Conservation (phyloP, 495 filamentous ascomycete genomes). For the Xylaria acuta region DNA sequence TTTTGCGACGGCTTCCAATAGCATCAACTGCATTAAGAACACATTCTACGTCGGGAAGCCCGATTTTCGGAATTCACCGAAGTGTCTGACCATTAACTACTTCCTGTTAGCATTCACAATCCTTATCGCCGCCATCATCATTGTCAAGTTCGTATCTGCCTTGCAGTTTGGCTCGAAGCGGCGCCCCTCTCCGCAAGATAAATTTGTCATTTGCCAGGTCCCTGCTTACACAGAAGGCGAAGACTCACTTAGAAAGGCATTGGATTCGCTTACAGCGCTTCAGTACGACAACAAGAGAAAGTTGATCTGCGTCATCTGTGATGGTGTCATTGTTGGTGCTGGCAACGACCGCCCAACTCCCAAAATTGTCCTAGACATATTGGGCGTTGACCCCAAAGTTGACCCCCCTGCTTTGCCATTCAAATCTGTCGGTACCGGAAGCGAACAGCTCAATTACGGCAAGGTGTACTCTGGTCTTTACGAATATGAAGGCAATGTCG, state of each 20-base stretch:
- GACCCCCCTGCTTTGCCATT: slow-evolving; percentile 93
- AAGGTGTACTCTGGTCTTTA: slow-evolving; percentile 99
- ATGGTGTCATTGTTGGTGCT: slow-evolving; percentile 94
- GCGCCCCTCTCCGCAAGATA: slow-evolving; percentile 89
- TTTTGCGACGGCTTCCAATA: slow-evolving; percentile 56
- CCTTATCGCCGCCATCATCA: slow-evolving; percentile 78
- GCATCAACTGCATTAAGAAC: slow-evolving; percentile 79
- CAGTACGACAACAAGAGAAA: slow-evolving; percentile 98
- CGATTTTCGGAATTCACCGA: slow-evolving; percentile 79
- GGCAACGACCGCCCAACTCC: slow-evolving; percentile 97
- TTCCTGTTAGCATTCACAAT: slow-evolving; percentile 86
- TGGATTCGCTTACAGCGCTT: slow-evolving; percentile 92
- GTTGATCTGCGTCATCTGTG: slow-evolving; percentile 90
- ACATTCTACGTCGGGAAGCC: slow-evolving; percentile 81
- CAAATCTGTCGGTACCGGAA: slow-evolving; percentile 87
- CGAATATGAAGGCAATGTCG: slow-evolving; percentile 96
- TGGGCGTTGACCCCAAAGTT: slow-evolving; percentile 95
- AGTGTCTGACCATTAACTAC: slow-evolving; percentile 90
- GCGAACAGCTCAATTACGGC: slow-evolving; percentile 94
- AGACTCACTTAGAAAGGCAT: slow-evolving; percentile 86
- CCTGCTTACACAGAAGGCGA: slow-evolving; percentile 98
- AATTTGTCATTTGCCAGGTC: slow-evolving; percentile 98
- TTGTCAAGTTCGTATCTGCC: slow-evolving; percentile 90
- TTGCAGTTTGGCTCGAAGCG: slow-evolving; percentile 93
- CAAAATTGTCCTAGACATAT: slow-evolving; percentile 95